These are phyloP conservation scores for Aspergillus nanangensis DNA, from an alignment of 495 filamentous ascomycete genomes.

Conservation along the genomic window DNA sequence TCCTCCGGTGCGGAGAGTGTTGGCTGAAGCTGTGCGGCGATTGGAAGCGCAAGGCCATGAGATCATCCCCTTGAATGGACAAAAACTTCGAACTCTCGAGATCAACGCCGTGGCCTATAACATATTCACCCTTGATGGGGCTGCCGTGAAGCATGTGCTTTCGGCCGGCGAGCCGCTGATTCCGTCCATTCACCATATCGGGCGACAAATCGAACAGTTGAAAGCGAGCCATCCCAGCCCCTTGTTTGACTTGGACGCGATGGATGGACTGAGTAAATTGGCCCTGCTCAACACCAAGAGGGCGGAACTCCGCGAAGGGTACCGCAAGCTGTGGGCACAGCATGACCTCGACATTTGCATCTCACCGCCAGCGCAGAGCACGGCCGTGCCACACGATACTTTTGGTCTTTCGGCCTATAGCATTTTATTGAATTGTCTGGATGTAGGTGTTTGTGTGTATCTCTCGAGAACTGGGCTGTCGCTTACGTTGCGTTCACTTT, in stretches of 20 bases:
- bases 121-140: constrained; percentile 15
- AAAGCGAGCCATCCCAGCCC: neutral
- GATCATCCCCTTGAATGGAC: constrained; percentile 13
- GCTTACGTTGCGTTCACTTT: neutral
- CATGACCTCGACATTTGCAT: constrained; percentile 37
- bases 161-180: constrained; percentile 16
- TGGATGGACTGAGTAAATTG: constrained; percentile 14
- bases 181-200: constrained; percentile 10
- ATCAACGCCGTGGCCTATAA: constrained; percentile 13
- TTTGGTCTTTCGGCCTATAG: constrained; percentile 41
- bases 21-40: constrained; percentile 38
- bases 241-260: constrained; percentile 9
- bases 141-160: constrained; percentile 9
- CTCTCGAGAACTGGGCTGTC: too few species aligned
- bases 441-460: constrained; percentile 32
- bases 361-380: constrained; percentile 34
- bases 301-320: constrained; percentile 18
- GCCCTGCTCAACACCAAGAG: constrained; percentile 13
- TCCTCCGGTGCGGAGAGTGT: constrained; percentile 43
- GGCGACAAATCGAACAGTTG: constrained; percentile 3
- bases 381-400: constrained; percentile 41
- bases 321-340: constrained; percentile 27
- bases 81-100: constrained; percentile 13
- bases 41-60: constrained; percentile 48
- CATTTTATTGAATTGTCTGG: constrained; percentile 35